Conservation (phyloP, 495 filamentous ascomycete species). For the Chaetomidium leptoderma region DNA sequence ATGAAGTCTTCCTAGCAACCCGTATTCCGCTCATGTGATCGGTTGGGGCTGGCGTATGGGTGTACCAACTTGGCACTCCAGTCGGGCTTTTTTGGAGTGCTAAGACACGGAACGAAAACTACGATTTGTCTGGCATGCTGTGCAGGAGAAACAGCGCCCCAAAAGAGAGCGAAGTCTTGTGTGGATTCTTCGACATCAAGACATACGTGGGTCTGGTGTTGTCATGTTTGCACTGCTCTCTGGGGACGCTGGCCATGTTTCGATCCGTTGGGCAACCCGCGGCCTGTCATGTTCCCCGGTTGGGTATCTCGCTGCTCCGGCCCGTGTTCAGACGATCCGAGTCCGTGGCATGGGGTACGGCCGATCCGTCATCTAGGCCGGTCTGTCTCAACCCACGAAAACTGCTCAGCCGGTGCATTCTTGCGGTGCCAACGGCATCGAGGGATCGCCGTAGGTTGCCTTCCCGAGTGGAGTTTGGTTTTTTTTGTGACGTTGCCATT, state of each 20-base stretch:
- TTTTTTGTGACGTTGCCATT: background rate
- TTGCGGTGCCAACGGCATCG: background rate
- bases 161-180: background rate
- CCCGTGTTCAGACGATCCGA: background rate
- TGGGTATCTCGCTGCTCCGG: background rate
- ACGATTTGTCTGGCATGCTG: constrained; percentile 7
- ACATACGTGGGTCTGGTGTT: background rate
- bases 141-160: constrained; percentile 7
- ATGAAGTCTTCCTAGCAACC: background rate
- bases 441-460: constrained; percentile 3
- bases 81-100: constrained; percentile 3
- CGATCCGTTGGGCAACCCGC: background rate
- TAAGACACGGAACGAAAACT: constrained; percentile 1
- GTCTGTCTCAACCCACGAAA: constrained; percentile 7
- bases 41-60: background rate
- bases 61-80: background rate
- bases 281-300: background rate
- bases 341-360: background rate
- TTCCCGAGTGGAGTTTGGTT: background rate
- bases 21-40: background rate
- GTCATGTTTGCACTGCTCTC: background rate
- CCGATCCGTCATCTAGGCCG: background rate
- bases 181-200: background rate
- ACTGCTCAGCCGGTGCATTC: background rate
- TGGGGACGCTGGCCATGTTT: background rate